Evolutionary conservation across 306 rosid species (phyloP).

Genomic region (Cajanus cajan): DNA sequence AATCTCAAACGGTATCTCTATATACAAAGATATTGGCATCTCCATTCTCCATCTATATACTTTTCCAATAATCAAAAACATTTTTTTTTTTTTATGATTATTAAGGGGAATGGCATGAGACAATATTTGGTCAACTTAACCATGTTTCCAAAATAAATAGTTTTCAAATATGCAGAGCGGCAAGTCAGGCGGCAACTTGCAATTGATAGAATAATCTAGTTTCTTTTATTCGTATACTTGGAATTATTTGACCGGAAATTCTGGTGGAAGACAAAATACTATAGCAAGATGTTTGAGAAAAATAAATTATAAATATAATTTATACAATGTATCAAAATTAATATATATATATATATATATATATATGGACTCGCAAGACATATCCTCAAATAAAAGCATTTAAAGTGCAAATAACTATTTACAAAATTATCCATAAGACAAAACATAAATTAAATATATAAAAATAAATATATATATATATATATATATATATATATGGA

Average conservation of each 20-base stretch:
- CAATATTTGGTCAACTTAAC: not conserved
- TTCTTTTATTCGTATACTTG: not conserved
- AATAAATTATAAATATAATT: no score
- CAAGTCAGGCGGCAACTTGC: not conserved
- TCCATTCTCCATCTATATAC: not conserved
- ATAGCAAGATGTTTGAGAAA: not conserved
- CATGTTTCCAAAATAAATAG: not conserved
- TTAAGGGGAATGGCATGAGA: not conserved
- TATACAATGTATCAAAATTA: no score
- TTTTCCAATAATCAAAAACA: not conserved
- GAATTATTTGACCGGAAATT: not conserved
- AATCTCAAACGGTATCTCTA: not conserved
- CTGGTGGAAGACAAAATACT: not conserved
- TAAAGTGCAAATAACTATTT: no score
- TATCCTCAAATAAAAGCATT: no score
- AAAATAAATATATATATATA: no score
- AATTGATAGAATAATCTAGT: not conserved
- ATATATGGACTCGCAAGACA: no score
- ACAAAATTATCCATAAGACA: no score
- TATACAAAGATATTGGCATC: not conserved
- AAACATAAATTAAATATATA: no score
- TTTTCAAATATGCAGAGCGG: not conserved
- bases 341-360: no score
- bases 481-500: no score
- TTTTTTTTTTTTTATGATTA: not conserved